Base-by-base conservation (phyloP, 2,329 filamentous ascomycete genomes). In the Xylaria sp. region DNA sequence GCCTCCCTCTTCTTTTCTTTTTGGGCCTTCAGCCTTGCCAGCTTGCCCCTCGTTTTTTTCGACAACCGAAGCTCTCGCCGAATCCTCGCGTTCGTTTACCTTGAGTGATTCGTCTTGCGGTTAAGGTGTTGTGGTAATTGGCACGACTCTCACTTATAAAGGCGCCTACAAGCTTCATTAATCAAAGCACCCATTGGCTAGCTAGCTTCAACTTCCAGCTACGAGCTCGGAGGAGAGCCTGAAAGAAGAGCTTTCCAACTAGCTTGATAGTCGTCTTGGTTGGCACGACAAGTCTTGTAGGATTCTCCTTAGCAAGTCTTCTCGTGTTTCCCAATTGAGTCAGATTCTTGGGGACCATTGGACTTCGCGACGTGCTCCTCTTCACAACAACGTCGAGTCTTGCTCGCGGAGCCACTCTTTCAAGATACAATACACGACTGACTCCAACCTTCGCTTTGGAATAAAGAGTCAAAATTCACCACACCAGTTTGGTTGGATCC, bases 1-100 rank as follows among this genome's bases (percentile, higher is more conserved):
- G 50, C 25, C 10, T 37, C 34, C 34, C 25, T 67, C 63, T 34
- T 67, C 63, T 32, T 48, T 63, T 62, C 32, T 52, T 52, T 56
- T 59, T 62, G 37, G 37, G 57, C 56, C 50, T 48, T 73, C 71
- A 73, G 71, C 71, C 71, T 74, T 41, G 65, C 66, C 39, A 62
- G 55, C 28, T 50, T 52, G 60, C 12, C 66, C 48, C 60, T 67
- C 61, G 56, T 61, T 69, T 61, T 51, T 39, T 50, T 59, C 23
- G 39, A 52, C 34, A 51, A 52, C 56, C 9, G 25, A 60, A 61
- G 48, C 50, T 56, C 48, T 39, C n/a, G 48, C 20, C 25, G 18
- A 28, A 13, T 58, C 55, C 44, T 68, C 65, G 52, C 63, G 25
- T 62, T 70, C 65, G 54, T 70, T 65, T 65, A 50, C 28, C 25